These are phyloP conservation scores for Xylaria nigripes DNA, from an alignment of 495 filamentous ascomycete genomes.

Conservation along the genomic window DNA sequence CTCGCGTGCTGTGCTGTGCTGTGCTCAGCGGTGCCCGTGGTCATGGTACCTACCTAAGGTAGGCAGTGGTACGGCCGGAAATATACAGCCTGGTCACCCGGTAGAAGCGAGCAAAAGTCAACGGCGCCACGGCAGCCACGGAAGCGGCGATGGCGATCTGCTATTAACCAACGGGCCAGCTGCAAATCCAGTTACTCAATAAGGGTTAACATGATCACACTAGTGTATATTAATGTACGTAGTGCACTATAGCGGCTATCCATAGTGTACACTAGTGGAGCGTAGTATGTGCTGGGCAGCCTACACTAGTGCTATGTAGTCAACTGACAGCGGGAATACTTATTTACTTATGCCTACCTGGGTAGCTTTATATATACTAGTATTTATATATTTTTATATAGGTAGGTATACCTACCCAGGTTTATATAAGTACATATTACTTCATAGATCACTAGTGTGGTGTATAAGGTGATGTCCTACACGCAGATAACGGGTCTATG, in stretches of 20 bases:
- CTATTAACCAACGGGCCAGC: slow-evolving; percentile 3
- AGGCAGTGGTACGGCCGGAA: not conserved
- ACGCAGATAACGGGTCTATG: too few relatives aligned
- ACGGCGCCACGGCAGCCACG: slow-evolving; percentile 10
- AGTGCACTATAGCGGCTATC: not conserved
- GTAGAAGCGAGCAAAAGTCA: not conserved
- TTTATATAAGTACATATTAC: not conserved
- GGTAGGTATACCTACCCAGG: not conserved
- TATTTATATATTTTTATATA: not conserved
- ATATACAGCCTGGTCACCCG: not conserved
- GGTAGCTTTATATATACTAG: not conserved
- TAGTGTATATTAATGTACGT: not conserved
- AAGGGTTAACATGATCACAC: not conserved
- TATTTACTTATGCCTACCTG: not conserved
- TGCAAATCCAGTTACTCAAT: not conserved
- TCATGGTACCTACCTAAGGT: not conserved
- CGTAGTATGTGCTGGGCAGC: not conserved
- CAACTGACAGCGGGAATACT: not conserved
- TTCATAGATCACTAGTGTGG: too few relatives aligned
- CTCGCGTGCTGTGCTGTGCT: not conserved
- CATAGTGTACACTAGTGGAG: not conserved
- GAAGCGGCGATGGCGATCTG: slow-evolving; percentile 11
- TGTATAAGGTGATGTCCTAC: too few relatives aligned
- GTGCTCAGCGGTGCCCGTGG: not conserved
- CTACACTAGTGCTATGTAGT: slow-evolving; percentile 1